Evolutionary conservation across 345 rosid species (phyloP).

Genomic region (Gossypium sturtianum): DNA sequence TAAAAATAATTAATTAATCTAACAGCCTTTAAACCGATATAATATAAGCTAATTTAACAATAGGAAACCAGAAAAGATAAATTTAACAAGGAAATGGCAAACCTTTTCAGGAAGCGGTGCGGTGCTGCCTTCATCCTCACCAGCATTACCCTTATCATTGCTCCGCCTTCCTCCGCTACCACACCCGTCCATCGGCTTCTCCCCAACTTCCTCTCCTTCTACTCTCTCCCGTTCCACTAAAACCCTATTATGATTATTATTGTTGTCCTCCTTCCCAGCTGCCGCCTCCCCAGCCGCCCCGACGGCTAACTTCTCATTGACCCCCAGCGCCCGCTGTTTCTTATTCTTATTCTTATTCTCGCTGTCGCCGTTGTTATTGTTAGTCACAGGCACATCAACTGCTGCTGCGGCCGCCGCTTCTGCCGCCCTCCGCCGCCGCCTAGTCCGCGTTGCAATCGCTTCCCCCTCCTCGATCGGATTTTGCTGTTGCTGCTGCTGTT

Average conservation of each 20-base stretch:
- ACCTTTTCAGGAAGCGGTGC: conserved; percentile 59
- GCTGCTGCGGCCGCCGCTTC: conserved; percentile 31
- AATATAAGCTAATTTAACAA: not conserved
- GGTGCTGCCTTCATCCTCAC: conserved; percentile 49
- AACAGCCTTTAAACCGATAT: not conserved
- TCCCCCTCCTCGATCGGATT: conserved; percentile 33
- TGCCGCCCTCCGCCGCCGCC: conserved; percentile 47
- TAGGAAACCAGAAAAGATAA: not conserved
- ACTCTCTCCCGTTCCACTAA: conserved; percentile 16
- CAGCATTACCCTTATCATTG: conserved; percentile 37
- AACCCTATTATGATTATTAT: conserved; percentile 1
- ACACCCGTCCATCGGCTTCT: conserved; percentile 40
- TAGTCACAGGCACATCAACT: conserved; percentile 4
- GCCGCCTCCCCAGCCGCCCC: conserved; percentile 18
- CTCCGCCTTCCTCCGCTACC: conserved; percentile 39
- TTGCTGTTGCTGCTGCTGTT: not conserved
- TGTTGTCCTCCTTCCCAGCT: conserved; percentile 14
- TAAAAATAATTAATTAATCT: not conserved
- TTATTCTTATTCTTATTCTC: conserved; percentile 6
- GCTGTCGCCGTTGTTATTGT: conserved; percentile 1
- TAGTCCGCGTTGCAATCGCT: conserved; percentile 55
- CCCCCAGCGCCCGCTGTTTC: conserved; percentile 11
- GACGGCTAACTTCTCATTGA: conserved; percentile 26
- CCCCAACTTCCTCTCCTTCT: conserved; percentile 33
- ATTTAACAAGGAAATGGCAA: not conserved